Evolutionary conservation across 1,284 basidiomycete species (phyloP), one percentile per base, ranked within the genome.

Genomic region (Pseudozyma sp.): DNA sequence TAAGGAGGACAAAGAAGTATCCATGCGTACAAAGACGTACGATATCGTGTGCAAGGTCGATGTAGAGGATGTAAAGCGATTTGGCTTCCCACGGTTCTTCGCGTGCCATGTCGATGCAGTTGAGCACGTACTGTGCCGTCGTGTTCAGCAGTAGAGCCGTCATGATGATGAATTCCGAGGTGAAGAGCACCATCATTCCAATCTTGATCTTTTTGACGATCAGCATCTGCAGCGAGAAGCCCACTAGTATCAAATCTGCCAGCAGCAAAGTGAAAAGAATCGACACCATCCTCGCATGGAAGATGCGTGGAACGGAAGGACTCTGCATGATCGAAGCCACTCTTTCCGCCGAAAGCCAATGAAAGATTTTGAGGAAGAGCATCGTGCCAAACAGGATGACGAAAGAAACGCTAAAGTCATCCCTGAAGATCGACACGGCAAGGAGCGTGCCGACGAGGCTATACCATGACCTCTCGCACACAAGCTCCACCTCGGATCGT

Each of bases 261-360:
- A 88, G 71, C 89, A 91, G 91, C 19, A 96, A 86, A 11, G 92
- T 87, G 44, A 88, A 76, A 70, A 95, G 91, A 10, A 95, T 86
- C 39, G 89, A 86, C 40, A 89, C 87, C 88, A 97, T 92, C 47
- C 97, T 90, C 49, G 93, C 80, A 85, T 98, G 95, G 86, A 97
- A 97, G 34, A 92, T 85, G 18, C 89, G 83, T 3, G 92, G 89
- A 25, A 96, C 91, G 9, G 93, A 92, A 35, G 94, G 92, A 59
- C 92, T 88, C 87, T 99, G 97, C 82, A 99, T 97, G 93, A 99
- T 97, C 89, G 93, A 95, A 89, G 99, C 97, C 56, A 99, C 92
- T 47, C 97, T 90, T 84, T 98, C 96, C 3, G 91, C 90, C 63
- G 94, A 90, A 36, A 99, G 89, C 95, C 95, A 98, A 85, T 99